Base-by-base conservation (phyloP, 73 alveolate species). In the Blepharisma stoltei region DNA sequence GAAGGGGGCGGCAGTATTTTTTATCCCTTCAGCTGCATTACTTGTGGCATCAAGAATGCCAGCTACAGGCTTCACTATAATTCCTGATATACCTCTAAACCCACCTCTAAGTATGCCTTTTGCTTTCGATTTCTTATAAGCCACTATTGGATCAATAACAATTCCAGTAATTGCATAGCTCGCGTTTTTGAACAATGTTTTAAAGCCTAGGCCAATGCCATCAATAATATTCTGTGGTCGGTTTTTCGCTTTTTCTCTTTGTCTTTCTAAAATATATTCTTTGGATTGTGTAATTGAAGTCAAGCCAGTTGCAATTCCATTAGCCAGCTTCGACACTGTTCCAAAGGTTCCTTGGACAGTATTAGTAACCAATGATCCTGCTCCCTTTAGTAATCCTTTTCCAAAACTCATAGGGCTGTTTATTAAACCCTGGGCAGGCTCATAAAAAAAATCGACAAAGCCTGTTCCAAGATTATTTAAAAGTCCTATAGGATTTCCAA, bases 1-100 rank as follows among this genome's bases (percentile, higher is more conserved):
- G 54, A 82, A 76, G 70, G 43, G 71, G 80, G 84, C 87, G 43
- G 96, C 84, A 6, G 97, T 93, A 60, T 91, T 92, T 78, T 89
- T 93, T 8, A 97, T 83, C 37, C 99, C 99, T 75, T 95, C 99
- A 6, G 98, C 93, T 44, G 99, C 95, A 70, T 91, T 87, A 20
- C 98, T 88, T 44, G 96, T 82, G 43, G 95, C 87, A 86, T 97
- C 99, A 53, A 97, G 81, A 32, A 92, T 96, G 6, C 99, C 99
- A 32, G 97, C 83, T 14, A 97, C 87, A n/a, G 99, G 99, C 54
- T 97, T 97, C 6, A 84, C 93, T 37, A 95, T 92, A 6, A 93
- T 83, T n/a, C 99, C 99, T 37, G 98, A 93, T 54, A 93, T 80
- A 5, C 99, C 99, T 82, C 94, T 88, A 21, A 89, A 87, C 4